These are phyloP conservation scores for Mucor saturninus DNA, from an alignment of 371 early-diverging fungal genomes.

Conservation along the genomic window DNA sequence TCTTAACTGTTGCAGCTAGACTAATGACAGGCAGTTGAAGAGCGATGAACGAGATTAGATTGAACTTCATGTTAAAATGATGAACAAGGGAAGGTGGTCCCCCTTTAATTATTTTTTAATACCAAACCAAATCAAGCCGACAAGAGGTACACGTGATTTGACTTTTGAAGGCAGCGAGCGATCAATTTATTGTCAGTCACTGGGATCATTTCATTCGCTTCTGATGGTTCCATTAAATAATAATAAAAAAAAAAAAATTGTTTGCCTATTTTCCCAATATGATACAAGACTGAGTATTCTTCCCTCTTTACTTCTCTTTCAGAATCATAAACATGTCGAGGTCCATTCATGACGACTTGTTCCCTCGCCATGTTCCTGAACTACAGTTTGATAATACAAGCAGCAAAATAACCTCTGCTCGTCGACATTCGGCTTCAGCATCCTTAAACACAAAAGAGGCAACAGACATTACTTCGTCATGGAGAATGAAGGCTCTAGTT, in stretches of 20 bases:
- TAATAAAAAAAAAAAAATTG: not conserved
- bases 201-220: too few relatives aligned
- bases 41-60: not conserved
- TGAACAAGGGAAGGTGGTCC: not conserved
- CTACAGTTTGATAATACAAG: constrained; percentile 1
- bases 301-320: not conserved
- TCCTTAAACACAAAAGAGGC: constrained; percentile 16
- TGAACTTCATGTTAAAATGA: constrained; percentile 1
- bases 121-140: too few relatives aligned
- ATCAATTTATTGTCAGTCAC: too few relatives aligned
- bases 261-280: not conserved
- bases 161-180: too few relatives aligned
- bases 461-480: constrained; percentile 9
- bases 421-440: constrained; percentile 2
- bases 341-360: constrained; percentile 16
- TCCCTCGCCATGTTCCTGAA: not conserved
- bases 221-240: too few relatives aligned
- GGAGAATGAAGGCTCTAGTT: constrained; percentile 28
- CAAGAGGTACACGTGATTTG: not conserved
- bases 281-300: too few relatives aligned
- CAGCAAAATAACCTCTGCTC: not conserved
- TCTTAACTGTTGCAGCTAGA: constrained; percentile 27
- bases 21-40: not conserved
- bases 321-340: not conserved
- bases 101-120: not conserved